Evolutionary conservation across 2,329 filamentous ascomycete genomes (phyloP).

Genomic region (Verticillium dahliae): DNA sequence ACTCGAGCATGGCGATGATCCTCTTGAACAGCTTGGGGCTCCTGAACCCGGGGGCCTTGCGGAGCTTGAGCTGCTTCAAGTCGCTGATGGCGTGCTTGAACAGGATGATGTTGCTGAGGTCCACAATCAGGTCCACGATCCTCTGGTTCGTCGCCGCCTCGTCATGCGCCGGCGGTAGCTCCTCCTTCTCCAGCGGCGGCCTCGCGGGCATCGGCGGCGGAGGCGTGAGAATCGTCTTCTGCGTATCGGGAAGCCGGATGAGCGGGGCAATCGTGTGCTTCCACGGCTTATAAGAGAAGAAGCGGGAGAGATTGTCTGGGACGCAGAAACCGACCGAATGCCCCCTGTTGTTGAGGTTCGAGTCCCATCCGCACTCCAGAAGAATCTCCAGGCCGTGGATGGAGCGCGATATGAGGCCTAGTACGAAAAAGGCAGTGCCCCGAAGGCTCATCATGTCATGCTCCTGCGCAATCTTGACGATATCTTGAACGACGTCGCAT

Average conservation of each 20-base stretch:
- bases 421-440: slow-evolving; percentile 92
- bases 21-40: slow-evolving; percentile 76
- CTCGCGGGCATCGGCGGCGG: slow-evolving; percentile 34
- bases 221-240: slow-evolving; percentile 43
- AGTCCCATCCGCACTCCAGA: slow-evolving; percentile 86
- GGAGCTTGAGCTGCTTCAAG: slow-evolving; percentile 70
- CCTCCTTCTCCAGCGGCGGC: slow-evolving; percentile 35
- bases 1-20: slow-evolving; percentile 77
- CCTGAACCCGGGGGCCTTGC: slow-evolving; percentile 68
- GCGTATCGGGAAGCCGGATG: slow-evolving; percentile 41
- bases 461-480: slow-evolving; percentile 80
- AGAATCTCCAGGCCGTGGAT: slow-evolving; percentile 89
- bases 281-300: slow-evolving; percentile 68
- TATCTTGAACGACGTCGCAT: slow-evolving; percentile 78
- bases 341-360: slow-evolving; percentile 76
- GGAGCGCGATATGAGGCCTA: slow-evolving; percentile 87
- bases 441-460: slow-evolving; percentile 89
- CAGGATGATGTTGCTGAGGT: slow-evolving; percentile 88
- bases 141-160: slow-evolving; percentile 65
- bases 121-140: slow-evolving; percentile 77
- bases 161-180: slow-evolving; percentile 38
- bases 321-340: slow-evolving; percentile 83
- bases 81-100: slow-evolving; percentile 82
- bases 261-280: slow-evolving; percentile 38
- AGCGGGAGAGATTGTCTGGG: slow-evolving; percentile 67